phyloP scores from a whole-genome alignment of 495 filamentous ascomycete genomes.

The Mycothermus thermophilus region DNA sequence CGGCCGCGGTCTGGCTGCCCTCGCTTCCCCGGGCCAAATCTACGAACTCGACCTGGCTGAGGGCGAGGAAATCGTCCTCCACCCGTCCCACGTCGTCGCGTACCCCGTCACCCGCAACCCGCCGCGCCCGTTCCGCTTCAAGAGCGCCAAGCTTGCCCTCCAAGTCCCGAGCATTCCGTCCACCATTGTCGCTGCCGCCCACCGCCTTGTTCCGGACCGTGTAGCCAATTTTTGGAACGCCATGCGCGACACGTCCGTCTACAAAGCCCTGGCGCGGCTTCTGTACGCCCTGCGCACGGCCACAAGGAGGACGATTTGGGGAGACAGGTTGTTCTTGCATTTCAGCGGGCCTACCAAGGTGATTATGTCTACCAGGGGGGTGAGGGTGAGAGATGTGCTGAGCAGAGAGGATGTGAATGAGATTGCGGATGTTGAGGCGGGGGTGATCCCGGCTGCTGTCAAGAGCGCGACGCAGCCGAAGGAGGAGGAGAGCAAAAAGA shows the following conservation, averaged over 20 bases:
- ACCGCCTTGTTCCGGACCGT: slow-evolving; percentile 28
- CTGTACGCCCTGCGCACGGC: slow-evolving; percentile 58
- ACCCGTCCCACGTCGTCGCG: slow-evolving; percentile 78
- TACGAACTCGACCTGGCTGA: slow-evolving; percentile 65
- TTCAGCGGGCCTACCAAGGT: slow-evolving; percentile 78
- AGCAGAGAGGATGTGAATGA: slow-evolving; percentile 68
- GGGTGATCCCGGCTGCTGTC: slow-evolving; percentile 37
- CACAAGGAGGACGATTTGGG: slow-evolving; percentile 73
- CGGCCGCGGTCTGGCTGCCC: slow-evolving; percentile 71
- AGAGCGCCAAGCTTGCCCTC: slow-evolving; percentile 57
- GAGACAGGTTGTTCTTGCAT: slow-evolving; percentile 78
- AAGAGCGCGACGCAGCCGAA: slow-evolving; percentile 29
- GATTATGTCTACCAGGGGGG: slow-evolving; percentile 69
- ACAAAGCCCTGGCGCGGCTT: slow-evolving; percentile 47
- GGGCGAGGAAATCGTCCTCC: slow-evolving; percentile 75
- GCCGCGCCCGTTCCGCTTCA: slow-evolving; percentile 73
- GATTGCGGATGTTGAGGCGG: slow-evolving; percentile 58
- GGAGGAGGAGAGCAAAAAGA: slow-evolving; percentile 14
- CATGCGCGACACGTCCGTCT: slow-evolving; percentile 54
- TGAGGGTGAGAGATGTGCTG: slow-evolving; percentile 61
- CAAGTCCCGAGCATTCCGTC: slow-evolving; percentile 56
- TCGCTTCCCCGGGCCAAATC: slow-evolving; percentile 73
- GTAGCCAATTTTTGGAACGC: slow-evolving; percentile 51
- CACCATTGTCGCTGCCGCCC: slow-evolving; percentile 34
- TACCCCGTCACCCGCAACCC: slow-evolving; percentile 63